Evolutionary conservation across 768 basidiomycete species (phyloP).

Genomic region (Tylopilus intermedius): DNA sequence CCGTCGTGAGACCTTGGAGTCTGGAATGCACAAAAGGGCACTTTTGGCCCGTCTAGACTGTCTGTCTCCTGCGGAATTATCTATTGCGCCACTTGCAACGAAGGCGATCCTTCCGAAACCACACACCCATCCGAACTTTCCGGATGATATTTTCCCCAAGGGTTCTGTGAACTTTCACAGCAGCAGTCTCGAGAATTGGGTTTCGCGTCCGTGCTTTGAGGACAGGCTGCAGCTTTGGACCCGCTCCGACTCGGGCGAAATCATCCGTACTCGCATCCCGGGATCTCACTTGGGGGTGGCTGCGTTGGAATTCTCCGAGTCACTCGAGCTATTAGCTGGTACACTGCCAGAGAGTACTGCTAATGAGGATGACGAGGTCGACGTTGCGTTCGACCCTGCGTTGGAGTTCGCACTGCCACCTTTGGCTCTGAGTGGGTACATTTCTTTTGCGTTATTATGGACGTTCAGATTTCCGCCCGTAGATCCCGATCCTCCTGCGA

Average conservation of each 20-base stretch:
- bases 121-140: slow-evolving; percentile 32
- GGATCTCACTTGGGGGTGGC: slow-evolving; percentile 57
- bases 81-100: slow-evolving; percentile 42
- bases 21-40: slow-evolving; percentile 45
- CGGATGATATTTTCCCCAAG: slow-evolving; percentile 22
- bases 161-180: slow-evolving; percentile 32
- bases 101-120: slow-evolving; percentile 27
- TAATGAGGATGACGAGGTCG: slow-evolving; percentile 14
- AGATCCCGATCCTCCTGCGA: slow-evolving; percentile 23
- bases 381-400: slow-evolving; percentile 13
- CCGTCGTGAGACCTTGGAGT: slow-evolving; percentile 37
- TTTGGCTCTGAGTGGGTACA: slow-evolving; percentile 17
- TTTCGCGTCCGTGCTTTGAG: slow-evolving; percentile 70
- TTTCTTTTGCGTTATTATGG: neutral
- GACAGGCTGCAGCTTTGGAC: slow-evolving; percentile 59
- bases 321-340: slow-evolving; percentile 61
- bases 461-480: slow-evolving; percentile 11
- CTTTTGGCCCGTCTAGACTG: slow-evolving; percentile 44
- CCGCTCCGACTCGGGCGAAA: slow-evolving; percentile 35
- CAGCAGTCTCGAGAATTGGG: slow-evolving; percentile 63
- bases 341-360: slow-evolving; percentile 25
- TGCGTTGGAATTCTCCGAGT: slow-evolving; percentile 65
- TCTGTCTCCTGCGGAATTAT: slow-evolving; percentile 38
- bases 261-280: slow-evolving; percentile 36
- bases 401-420: slow-evolving; percentile 16